phyloP scores from a whole-genome alignment of 1,139 yeast species.

The Eremothecium sinecaudum region DNA sequence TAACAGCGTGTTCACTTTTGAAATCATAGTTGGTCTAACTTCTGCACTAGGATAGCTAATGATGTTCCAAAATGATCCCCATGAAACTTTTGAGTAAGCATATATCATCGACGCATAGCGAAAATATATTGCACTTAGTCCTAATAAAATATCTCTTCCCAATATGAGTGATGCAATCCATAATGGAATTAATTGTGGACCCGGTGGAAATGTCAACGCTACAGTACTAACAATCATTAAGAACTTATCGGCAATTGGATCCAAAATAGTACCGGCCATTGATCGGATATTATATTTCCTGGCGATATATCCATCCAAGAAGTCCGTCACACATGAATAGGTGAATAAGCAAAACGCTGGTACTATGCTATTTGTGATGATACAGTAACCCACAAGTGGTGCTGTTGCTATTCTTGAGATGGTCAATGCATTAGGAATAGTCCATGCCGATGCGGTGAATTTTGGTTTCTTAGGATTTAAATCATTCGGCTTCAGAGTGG shows the following conservation, averaged over 20 bases:
- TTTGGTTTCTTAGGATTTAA: no score
- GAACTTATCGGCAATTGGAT: conserved; percentile 91
- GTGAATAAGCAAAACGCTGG: conserved; percentile 65
- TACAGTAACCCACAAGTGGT: conserved; percentile 74
- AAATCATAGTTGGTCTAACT: conserved; percentile 80
- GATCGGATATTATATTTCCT: conserved; percentile 68
- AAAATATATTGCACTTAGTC: conserved; percentile 63
- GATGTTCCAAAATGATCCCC: conserved; percentile 64
- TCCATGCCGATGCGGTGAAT: no score
- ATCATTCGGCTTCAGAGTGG: no score
- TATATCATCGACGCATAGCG: conserved; percentile 66
- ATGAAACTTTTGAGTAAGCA: conserved; percentile 48
- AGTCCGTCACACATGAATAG: conserved; percentile 84
- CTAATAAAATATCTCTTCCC: conserved; percentile 76
- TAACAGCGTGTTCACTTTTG: conserved; percentile 80
- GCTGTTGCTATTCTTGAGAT: conserved; percentile 67
- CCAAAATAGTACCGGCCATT: conserved; percentile 81
- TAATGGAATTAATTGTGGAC: conserved; percentile 48
- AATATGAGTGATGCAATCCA: conserved; percentile 64
- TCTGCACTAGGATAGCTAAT: conserved; percentile 68
- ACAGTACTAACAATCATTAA: conserved; percentile 81
- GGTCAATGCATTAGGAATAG: conserved; percentile 79
- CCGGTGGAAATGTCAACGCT: conserved; percentile 53
- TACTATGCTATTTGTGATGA: conserved; percentile 50
- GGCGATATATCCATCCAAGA: conserved; percentile 86